Base-by-base conservation (phyloP, 805 yeast species). In the Monosporozyma yasuniensis region DNA sequence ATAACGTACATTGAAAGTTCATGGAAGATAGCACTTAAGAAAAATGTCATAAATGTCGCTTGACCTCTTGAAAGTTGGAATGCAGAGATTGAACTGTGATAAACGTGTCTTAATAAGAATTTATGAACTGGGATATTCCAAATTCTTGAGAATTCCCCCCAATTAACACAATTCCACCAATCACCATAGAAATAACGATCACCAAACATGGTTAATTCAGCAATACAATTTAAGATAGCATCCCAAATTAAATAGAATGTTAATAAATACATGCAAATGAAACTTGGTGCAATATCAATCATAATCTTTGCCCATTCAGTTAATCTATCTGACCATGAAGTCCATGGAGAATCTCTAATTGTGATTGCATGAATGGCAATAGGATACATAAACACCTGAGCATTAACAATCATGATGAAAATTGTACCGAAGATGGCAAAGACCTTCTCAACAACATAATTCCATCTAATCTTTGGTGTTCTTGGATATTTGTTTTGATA, bases 61-160 rank as follows among this genome's bases (percentile, higher is more conserved):
- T 75, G 72, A 1, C 60, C 52, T 61, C 81, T 87, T 53, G 79
- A 77, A 50, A 90, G 70, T 30, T 80, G 73, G 50, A 89, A 73
- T 0, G 88, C 81, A 56, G 93, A 80, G 50, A 91, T 85, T 8
- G 93, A 80, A 25, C 95, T 82, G 64, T 90, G 96, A 65, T 93
- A 95, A 2, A 93, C 99, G 63, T 95, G 99, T 55, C 98, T 77
- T 42, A 90, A 71, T 51, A 93, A 70, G 58, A 93, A 93, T 60
- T 80, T 78, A 65, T 93, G 96, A 22, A 93, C 98, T 0, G 98
- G 96, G 11, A 79, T 77, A 65, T 93, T 93, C 99, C 99, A 95
- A 54, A 85, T 81, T 56, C 97, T 75, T 8, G 96, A 84, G 65
- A 87, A 93, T 62, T 90, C 90, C 51, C 86, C 87, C 96, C 97